These are phyloP conservation scores for Neofusicoccum sp. DNA, from an alignment of 2,329 filamentous ascomycete species.

Conservation along the genomic window DNA sequence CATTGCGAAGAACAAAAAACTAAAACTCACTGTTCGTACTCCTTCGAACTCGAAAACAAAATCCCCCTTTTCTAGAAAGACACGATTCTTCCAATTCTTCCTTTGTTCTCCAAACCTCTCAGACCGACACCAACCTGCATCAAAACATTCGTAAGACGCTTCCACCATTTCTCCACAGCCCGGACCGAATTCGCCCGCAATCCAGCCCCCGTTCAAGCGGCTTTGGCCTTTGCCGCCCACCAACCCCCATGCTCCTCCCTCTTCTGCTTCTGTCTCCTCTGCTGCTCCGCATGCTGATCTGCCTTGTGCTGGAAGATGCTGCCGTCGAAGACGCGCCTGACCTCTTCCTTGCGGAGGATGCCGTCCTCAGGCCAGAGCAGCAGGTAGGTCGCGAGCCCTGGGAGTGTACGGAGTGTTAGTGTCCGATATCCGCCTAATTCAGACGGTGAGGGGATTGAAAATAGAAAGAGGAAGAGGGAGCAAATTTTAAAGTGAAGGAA, in stretches of 20 bases:
- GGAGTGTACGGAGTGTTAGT: neutral
- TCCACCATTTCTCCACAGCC: no score
- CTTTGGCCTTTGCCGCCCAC: neutral
- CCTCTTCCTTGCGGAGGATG: constrained; percentile 60
- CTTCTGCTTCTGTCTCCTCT: neutral
- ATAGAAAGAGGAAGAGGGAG: neutral
- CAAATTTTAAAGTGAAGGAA: no score
- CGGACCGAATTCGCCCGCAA: no score
- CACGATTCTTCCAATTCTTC: no score
- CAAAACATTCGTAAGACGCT: no score
- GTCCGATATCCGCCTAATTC: neutral
- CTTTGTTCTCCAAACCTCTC: no score
- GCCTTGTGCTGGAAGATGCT: constrained; percentile 49
- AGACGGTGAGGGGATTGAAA: neutral
- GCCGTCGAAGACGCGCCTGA: constrained; percentile 56
- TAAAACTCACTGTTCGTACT: no score
- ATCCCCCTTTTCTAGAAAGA: no score
- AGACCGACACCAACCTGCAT: no score
- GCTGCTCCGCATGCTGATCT: constrained; percentile 1
- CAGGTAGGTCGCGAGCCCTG: constrained; percentile 54
- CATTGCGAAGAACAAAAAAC: no score
- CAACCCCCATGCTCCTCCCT: neutral
- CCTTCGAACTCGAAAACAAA: no score
- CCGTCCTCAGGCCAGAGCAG: constrained; percentile 61
- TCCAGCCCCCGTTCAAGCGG: neutral